These are phyloP conservation scores for Hippophae rhamnoides DNA, from an alignment of 306 rosid genomes.

Conservation along the genomic window DNA sequence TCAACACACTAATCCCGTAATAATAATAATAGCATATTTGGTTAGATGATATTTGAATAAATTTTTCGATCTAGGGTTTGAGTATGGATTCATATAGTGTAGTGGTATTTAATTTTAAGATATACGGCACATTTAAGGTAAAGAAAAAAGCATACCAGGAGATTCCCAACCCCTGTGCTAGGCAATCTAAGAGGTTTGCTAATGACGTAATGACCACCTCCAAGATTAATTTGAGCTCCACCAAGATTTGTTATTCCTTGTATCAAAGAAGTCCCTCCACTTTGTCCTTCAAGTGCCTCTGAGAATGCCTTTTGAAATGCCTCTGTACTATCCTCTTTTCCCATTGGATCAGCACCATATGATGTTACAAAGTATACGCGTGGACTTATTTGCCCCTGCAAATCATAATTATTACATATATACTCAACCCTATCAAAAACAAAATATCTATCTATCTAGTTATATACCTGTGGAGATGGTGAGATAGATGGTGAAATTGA, in stretches of 20 bases:
- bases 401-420: not conserved
- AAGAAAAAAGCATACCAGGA: conserved; percentile 42
- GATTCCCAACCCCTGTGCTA: conserved; percentile 49
- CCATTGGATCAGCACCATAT: conserved; percentile 86
- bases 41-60: too few species aligned
- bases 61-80: too few species aligned
- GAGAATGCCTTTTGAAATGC: conserved; percentile 53
- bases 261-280: conserved; percentile 36
- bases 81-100: too few species aligned
- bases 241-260: conserved; percentile 62
- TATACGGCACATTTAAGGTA: too few species aligned
- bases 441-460: not conserved
- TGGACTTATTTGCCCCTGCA: conserved; percentile 35
- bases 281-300: conserved; percentile 37
- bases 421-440: not conserved
- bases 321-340: conserved; percentile 60
- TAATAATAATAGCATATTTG: too few species aligned
- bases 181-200: conserved; percentile 51
- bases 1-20: too few species aligned
- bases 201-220: conserved; percentile 70
- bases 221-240: conserved; percentile 57
- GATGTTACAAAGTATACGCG: conserved; percentile 49
- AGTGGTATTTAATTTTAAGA: too few species aligned
- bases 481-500: conserved; percentile 22
- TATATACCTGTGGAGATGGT: conserved; percentile 30